Percentiles rank a stretch among this genome's conserved stretches.
Conservation (phyloP, 1,139 yeast genomes). For the Waltiozyma sp. region DNA sequence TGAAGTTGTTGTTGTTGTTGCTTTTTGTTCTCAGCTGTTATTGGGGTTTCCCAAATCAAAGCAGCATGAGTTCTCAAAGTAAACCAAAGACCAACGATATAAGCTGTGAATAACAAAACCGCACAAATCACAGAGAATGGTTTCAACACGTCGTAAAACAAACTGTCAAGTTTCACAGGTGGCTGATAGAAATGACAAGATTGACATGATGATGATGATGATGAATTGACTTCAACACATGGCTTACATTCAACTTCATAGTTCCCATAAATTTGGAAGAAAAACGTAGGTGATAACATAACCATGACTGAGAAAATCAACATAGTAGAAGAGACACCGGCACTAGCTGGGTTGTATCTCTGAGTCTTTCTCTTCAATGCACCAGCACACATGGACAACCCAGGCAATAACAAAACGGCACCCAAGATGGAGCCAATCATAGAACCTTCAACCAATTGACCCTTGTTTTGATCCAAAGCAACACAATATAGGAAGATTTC, state of each 20-base stretch:
- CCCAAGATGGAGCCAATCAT: constrained; percentile 91
- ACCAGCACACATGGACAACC: constrained; percentile 95
- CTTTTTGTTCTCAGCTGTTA: constrained; percentile 19
- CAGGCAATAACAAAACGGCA: constrained; percentile 85
- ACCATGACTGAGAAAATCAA: constrained; percentile 80
- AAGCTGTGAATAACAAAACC: constrained; percentile 67
- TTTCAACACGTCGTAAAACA: constrained; percentile 55
- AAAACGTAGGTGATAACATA: constrained; percentile 87
- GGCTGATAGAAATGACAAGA: constrained; percentile 78
- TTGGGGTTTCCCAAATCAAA: constrained; percentile 80
- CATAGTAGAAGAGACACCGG: constrained; percentile 97
- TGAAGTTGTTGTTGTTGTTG: constrained; percentile 7
- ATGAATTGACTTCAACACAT: constrained; percentile 7
- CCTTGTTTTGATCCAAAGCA: constrained; percentile 78
- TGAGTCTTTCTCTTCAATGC: constrained; percentile 78
- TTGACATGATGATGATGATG: constrained; percentile 31
- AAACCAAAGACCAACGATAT: constrained; percentile 84
- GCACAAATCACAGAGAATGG: constrained; percentile 85
- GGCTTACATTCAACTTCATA: constrained; percentile 63
- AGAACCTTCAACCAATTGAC: constrained; percentile 91
- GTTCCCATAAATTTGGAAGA: constrained; percentile 84
- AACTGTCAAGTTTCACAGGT: constrained; percentile 47
- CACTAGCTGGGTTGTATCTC: constrained; percentile 88
- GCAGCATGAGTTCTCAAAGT: constrained; percentile 95
- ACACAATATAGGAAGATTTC: constrained; percentile 90